phyloP scores from a whole-genome alignment of 371 early-diverging fungal species.

The Syncephalastrum racemosum region DNA sequence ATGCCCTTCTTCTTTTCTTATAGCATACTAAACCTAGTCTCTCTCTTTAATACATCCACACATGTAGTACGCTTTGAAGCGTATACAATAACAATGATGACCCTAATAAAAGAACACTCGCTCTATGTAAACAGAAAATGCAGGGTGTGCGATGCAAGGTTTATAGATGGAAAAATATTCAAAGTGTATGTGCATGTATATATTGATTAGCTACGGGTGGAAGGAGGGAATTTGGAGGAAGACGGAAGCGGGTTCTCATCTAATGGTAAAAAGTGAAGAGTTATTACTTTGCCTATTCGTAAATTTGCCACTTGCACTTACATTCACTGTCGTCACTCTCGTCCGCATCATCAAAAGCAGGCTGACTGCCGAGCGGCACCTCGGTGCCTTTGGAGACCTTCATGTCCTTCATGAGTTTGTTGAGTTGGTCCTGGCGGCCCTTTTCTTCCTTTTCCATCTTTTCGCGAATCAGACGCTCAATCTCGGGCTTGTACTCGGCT shows the following conservation, averaged over 20 bases:
- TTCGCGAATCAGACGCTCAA: conserved; percentile 68
- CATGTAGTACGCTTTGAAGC: no score
- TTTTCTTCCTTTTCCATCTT: conserved; percentile 55
- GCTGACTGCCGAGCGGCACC: conserved; percentile 32
- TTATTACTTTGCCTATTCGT: neutral
- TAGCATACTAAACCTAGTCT: no score
- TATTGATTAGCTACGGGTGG: conserved; percentile 7
- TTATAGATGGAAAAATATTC: no score
- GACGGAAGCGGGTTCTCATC: conserved; percentile 36
- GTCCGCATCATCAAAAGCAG: conserved; percentile 26
- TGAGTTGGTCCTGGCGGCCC: conserved; percentile 51
- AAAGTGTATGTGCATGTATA: no score
- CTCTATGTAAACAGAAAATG: no score
- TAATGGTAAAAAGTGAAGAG: neutral
- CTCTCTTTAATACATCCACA: no score
- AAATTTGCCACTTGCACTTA: no score
- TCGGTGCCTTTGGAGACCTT: conserved; percentile 44
- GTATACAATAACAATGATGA: no score
- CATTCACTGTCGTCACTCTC: conserved; percentile 39
- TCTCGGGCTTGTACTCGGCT: conserved; percentile 77
- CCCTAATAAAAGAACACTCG: no score
- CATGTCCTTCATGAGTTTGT: conserved; percentile 66
- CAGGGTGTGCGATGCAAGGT: no score
- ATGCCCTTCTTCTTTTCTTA: no score
- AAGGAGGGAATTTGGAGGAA: conserved; percentile 46